These are phyloP conservation scores for Torulaspora indica DNA, from an alignment of 805 yeast genomes.

Conservation along the genomic window DNA sequence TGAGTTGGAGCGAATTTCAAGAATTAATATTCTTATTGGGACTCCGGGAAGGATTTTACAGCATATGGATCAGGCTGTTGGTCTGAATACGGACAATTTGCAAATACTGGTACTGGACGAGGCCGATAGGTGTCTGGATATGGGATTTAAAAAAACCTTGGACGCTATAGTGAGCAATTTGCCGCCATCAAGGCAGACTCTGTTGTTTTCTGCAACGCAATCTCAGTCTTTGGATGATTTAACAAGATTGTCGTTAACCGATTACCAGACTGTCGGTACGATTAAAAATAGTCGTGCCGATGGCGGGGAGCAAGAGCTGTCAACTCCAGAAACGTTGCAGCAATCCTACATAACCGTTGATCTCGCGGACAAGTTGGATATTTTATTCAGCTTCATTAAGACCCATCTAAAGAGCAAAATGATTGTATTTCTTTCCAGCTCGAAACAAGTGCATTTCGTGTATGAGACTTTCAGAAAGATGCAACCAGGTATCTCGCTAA, in stretches of 20 bases:
- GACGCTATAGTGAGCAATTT: slow-evolving; percentile 75
- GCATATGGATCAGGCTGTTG: slow-evolving; percentile 85
- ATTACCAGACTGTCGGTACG: slow-evolving; percentile 45
- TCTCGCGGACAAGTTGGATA: slow-evolving; percentile 76
- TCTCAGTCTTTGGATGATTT: slow-evolving; percentile 76
- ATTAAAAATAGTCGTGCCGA: slow-evolving; percentile 41
- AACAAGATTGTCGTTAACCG: slow-evolving; percentile 57
- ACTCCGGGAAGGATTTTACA: slow-evolving; percentile 90
- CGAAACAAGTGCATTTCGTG: slow-evolving; percentile 86
- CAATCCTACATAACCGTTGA: slow-evolving; percentile 74
- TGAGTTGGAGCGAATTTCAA: slow-evolving; percentile 74
- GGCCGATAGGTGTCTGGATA: slow-evolving; percentile 87
- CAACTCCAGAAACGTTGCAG: slow-evolving; percentile 79
- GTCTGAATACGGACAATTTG: slow-evolving; percentile 66
- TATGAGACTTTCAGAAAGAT: slow-evolving; percentile 81
- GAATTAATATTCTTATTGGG: slow-evolving; percentile 78
- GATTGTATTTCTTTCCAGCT: slow-evolving; percentile 77
- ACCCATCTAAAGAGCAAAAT: slow-evolving; percentile 77
- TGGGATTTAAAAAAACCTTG: slow-evolving; percentile 83
- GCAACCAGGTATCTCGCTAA: slow-evolving; percentile 86
- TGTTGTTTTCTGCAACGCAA: slow-evolving; percentile 85
- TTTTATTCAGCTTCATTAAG: slow-evolving; percentile 79
- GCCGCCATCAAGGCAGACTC: slow-evolving; percentile 77
- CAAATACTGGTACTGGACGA: slow-evolving; percentile 83
- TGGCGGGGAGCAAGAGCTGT: slow-evolving; percentile 52